Conservation (phyloP, 768 basidiomycete genomes). For the Infundibulicybe gibba region DNA sequence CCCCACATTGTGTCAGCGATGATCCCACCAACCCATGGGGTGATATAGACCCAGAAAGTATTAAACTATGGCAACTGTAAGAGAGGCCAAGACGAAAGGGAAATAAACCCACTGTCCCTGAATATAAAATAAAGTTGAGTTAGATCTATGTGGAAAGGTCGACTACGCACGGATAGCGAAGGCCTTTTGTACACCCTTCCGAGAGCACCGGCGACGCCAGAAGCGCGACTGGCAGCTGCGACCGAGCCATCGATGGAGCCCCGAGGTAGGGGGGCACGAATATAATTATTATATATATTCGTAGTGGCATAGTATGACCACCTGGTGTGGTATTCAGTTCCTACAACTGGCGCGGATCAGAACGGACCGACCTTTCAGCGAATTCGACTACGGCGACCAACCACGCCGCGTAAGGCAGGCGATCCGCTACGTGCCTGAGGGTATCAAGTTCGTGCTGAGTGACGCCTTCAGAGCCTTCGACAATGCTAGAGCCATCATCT, state of each 20-base stretch:
- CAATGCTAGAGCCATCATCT: slow-evolving; percentile 19
- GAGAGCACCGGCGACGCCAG: slow-evolving; percentile 42
- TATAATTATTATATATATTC: slow-evolving; percentile 51
- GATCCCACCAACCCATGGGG: slow-evolving; percentile 49
- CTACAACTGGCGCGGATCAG: not conserved
- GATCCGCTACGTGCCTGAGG: slow-evolving; percentile 41
- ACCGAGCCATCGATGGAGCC: slow-evolving; percentile 46
- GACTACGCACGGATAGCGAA: slow-evolving; percentile 37
- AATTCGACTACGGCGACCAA: slow-evolving; percentile 48
- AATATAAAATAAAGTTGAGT: slow-evolving; percentile 21
- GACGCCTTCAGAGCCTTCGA: slow-evolving; percentile 44
- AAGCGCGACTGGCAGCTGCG: slow-evolving; percentile 21
- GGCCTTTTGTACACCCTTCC: slow-evolving; percentile 45
- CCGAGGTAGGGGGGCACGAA: slow-evolving; percentile 45
- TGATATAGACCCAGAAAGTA: slow-evolving; percentile 48
- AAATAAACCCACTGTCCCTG: slow-evolving; percentile 7
- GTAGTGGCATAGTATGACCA: slow-evolving; percentile 53
- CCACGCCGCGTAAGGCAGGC: slow-evolving; percentile 36
- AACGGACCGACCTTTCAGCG: slow-evolving; percentile 41
- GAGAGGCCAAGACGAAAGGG: not conserved
- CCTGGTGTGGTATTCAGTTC: slow-evolving; percentile 11
- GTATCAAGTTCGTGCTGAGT: slow-evolving; percentile 43
- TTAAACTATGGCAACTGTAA: slow-evolving; percentile 30
- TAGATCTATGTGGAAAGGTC: slow-evolving; percentile 23
- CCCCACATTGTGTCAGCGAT: slow-evolving; percentile 53